Percentiles rank a stretch among this genome's conserved stretches.
These are phyloP conservation scores for Aspergillus oerlinghausenensis DNA, from an alignment of 2,329 filamentous ascomycete species.

Conservation along the genomic window DNA sequence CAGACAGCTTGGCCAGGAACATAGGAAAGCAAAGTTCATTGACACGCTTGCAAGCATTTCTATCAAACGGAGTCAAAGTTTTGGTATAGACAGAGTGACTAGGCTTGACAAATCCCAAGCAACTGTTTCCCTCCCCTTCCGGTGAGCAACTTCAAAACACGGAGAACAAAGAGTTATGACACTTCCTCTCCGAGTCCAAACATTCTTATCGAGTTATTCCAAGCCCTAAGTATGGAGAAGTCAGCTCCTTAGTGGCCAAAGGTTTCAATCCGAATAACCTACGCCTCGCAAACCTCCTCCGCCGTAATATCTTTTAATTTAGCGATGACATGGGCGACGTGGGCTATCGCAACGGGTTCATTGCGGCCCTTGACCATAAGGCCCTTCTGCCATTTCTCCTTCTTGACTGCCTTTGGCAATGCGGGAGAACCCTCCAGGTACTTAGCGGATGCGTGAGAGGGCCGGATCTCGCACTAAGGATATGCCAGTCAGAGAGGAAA, in stretches of 20 bases:
- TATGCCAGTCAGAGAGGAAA: slow-evolving; percentile 1
- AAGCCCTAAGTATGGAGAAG: slow-evolving; percentile 48
- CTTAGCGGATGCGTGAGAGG: slow-evolving; percentile 79
- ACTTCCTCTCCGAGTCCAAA: slow-evolving; percentile 62
- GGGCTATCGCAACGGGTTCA: slow-evolving; percentile 81
- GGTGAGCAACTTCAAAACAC: not conserved
- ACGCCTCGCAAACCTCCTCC: slow-evolving; percentile 78
- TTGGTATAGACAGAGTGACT: not conserved
- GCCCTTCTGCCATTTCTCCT: slow-evolving; percentile 87
- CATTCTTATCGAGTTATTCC: slow-evolving; percentile 74
- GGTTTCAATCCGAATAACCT: slow-evolving; percentile 29
- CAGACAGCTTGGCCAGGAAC: not conserved
- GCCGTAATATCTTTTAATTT: slow-evolving; percentile 74
- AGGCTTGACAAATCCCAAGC: not conserved
- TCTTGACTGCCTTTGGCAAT: slow-evolving; percentile 82
- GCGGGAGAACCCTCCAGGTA: slow-evolving; percentile 65
- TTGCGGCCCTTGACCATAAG: slow-evolving; percentile 92
- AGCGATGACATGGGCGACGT: slow-evolving; percentile 84
- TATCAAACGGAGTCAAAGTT: not conserved
- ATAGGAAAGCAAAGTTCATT: not conserved
- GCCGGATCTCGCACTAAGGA: slow-evolving; percentile 75
- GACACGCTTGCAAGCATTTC: not conserved
- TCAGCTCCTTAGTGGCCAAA: slow-evolving; percentile 17
- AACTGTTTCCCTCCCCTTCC: not conserved
- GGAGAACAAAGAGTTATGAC: slow-evolving; percentile 1